Evolutionary conservation across 306 rosid species (phyloP), one percentile per base, ranked within the genome.

Genomic region (Astragalus membranaceus): DNA sequence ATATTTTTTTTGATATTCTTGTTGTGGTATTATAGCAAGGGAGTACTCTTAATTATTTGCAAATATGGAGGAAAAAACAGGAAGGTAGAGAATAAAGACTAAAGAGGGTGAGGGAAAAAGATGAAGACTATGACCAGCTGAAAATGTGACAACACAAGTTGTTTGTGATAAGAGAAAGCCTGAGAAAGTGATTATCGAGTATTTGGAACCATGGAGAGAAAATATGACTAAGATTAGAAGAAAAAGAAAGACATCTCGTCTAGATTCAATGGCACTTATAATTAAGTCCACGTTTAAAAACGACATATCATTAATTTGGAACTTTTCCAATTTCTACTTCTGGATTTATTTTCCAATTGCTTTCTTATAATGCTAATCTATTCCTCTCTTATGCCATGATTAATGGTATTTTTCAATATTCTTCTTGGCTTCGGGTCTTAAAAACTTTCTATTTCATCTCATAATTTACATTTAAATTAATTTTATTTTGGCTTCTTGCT

Each of bases 241-340:
- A 56, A 78, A 75, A 23, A 23, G 9, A 39, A 26, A 57, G 71
- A 46, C 61, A 30, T 64, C 37, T 2, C 5, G 88, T 78, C 92
- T 39, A 85, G 82, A 82, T 89, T 84, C 96, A 89, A 51, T 85
- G 96, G 51, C 52, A 72, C 88, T 73, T 20, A 20, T 2, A 54
- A 54, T 15, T 52, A 70, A 79, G 80, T 87, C 87, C 80, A 87
- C 83, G 36, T 61, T 63, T 78, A 84, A 82, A 64, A 79, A 79
- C 76, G 88, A 86, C 88, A 4, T 70, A 46, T 73, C 78, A 20
- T 66, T 73, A 77, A 20, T 66, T 75, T 69, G 35, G 42, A 73
- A 13, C 56, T 67, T 43, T 36, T 51, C 17, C 29, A 74, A 1
- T 29, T 65, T 69, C 47, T 69, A 23, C 63, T 55, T 58, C 17